Percentiles rank a stretch among this genome's conserved stretches.
Evolutionary conservation across 257 asterid species (phyloP).

Genomic region (Ballota nigra): DNA sequence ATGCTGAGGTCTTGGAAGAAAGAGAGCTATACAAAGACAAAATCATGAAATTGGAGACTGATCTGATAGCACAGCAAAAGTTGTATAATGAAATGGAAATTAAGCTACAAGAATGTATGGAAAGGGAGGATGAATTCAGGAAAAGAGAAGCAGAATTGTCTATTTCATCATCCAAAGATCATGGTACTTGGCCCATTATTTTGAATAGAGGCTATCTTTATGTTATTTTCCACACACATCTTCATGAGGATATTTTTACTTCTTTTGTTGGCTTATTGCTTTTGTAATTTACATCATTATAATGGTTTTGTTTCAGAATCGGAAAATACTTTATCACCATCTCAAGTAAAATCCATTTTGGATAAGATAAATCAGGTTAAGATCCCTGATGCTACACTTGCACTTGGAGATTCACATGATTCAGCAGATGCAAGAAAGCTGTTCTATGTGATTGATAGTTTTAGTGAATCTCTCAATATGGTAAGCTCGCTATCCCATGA

Average conservation of each 20-base stretch:
- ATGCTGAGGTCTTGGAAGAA: conserved; percentile 51
- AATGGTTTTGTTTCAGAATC: conserved; percentile 51
- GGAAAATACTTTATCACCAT: conserved; percentile 55
- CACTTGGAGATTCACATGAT: conserved; percentile 39
- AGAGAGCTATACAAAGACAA: conserved; percentile 47
- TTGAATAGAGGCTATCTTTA: neutral
- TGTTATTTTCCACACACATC: conserved; percentile 9
- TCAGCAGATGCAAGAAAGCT: conserved; percentile 56
- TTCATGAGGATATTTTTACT: neutral
- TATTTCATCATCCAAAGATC: conserved; percentile 41
- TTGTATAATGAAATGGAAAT: conserved; percentile 43
- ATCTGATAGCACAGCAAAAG: conserved; percentile 46
- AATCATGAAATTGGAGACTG: conserved; percentile 59
- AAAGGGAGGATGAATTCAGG: conserved; percentile 41
- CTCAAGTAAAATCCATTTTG: conserved; percentile 58
- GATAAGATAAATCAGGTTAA: conserved; percentile 61
- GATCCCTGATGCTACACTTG: conserved; percentile 41
- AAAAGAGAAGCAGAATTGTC: conserved; percentile 61
- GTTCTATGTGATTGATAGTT: conserved; percentile 62
- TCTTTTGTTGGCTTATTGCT: conserved; percentile 6
- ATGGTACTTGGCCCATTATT: conserved; percentile 45
- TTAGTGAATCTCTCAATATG: conserved; percentile 40
- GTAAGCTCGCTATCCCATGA: conserved; percentile 50
- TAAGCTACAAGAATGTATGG: conserved; percentile 49
- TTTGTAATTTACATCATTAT: conserved; percentile 10